Evolutionary conservation across 768 basidiomycete species (phyloP).

Genomic region (Coprinopsis strossmayeri): DNA sequence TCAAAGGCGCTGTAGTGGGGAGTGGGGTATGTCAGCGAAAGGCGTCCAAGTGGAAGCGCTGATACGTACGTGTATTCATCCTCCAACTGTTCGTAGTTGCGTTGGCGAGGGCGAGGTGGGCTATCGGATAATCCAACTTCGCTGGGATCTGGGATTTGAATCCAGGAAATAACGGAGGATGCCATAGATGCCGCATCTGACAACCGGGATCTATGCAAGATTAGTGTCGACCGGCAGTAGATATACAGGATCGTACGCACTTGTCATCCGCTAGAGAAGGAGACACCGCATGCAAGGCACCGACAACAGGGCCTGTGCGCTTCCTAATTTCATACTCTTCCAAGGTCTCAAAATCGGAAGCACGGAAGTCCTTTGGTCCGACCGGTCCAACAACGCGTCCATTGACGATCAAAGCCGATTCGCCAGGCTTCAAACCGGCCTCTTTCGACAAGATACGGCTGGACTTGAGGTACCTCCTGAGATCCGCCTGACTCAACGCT

Average conservation of each 20-base stretch:
- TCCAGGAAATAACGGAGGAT: conserved; percentile 66
- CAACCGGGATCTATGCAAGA: conserved; percentile 37
- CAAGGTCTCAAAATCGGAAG: conserved; percentile 69
- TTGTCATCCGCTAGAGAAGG: conserved; percentile 25
- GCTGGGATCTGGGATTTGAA: conserved; percentile 67
- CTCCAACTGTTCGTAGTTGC: conserved; percentile 54
- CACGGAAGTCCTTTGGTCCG: conserved; percentile 45
- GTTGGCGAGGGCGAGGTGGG: conserved; percentile 49
- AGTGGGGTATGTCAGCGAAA: conserved; percentile 3
- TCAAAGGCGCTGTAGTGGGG: conserved; percentile 48
- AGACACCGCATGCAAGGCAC: conserved; percentile 52
- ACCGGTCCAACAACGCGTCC: conserved; percentile 86
- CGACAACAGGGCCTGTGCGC: conserved; percentile 61
- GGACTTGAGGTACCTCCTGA: conserved; percentile 36
- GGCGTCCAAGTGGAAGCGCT: background rate
- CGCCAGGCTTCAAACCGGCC: conserved; percentile 52
- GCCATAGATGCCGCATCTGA: conserved; percentile 58
- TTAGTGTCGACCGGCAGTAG: too few species aligned
- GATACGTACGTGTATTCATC: conserved; percentile 59
- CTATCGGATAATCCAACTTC: conserved; percentile 68
- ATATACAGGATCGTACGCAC: conserved; percentile 11
- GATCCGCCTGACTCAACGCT: conserved; percentile 28
- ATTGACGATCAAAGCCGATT: conserved; percentile 67
- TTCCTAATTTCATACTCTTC: conserved; percentile 69
- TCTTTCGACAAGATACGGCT: conserved; percentile 45